phyloP scores from a whole-genome alignment of 2,329 filamentous ascomycete species.

The Trichoderma guizhouense region DNA sequence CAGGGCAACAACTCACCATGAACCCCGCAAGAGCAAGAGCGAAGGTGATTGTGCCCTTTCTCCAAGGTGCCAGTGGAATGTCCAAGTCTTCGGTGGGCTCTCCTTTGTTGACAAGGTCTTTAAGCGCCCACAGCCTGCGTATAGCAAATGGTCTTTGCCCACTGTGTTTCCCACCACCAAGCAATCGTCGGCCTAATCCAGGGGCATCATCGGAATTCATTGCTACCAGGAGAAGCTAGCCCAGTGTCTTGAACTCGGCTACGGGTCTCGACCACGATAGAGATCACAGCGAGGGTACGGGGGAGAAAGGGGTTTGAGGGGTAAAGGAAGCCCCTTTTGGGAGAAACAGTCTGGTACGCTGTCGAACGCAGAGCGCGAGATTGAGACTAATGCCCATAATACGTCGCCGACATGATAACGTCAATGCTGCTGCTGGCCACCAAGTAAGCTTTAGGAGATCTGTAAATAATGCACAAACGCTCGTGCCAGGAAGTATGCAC shows the following conservation, averaged over 20 bases:
- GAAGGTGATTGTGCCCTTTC: neutral
- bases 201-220: neutral
- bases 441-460: neutral
- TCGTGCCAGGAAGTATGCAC: neutral
- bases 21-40: conserved; percentile 3
- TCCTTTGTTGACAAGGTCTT: neutral
- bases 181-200: neutral
- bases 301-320: neutral
- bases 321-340: neutral
- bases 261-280: neutral
- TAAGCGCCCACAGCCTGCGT: neutral
- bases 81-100: neutral
- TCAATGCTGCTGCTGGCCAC: neutral
- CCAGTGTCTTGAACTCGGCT: neutral
- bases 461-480: neutral
- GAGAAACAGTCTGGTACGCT: neutral
- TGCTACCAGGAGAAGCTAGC: neutral
- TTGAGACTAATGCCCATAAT: neutral
- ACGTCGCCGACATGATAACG: neutral
- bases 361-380: neutral
- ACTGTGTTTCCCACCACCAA: neutral
- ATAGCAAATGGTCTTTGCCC: neutral
- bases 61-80: neutral
- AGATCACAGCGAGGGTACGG: neutral
- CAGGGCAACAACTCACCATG: neutral